Conservation (phyloP, 2,329 filamentous ascomycete genomes). For the Arthroderma sp. region DNA sequence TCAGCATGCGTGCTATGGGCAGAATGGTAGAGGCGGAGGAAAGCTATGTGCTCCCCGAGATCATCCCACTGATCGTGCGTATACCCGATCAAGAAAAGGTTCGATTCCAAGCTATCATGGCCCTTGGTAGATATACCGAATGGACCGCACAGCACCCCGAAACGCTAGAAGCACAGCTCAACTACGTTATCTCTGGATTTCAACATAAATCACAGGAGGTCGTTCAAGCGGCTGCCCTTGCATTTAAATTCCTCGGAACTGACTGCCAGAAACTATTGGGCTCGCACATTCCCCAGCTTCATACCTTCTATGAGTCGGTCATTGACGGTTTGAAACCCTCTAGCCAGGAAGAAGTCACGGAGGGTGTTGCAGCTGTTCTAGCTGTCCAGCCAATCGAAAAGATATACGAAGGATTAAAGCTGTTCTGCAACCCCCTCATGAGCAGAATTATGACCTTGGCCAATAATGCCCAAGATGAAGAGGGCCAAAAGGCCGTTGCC, state of each 20-base stretch:
- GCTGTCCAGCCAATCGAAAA: slow-evolving; percentile 71
- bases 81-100: slow-evolving; percentile 95
- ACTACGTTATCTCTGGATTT: slow-evolving; percentile 91
- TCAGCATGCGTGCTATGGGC: slow-evolving; percentile 90
- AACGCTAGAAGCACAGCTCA: slow-evolving; percentile 81
- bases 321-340: slow-evolving; percentile 71
- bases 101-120: slow-evolving; percentile 98
- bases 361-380: slow-evolving; percentile 86
- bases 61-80: slow-evolving; percentile 86
- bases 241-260: slow-evolving; percentile 93
- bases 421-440: slow-evolving; percentile 87
- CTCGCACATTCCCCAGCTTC: slow-evolving; percentile 70
- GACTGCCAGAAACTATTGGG: slow-evolving; percentile 84
- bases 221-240: slow-evolving; percentile 76
- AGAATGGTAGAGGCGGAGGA: slow-evolving; percentile 91
- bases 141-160: slow-evolving; percentile 94
- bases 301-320: slow-evolving; percentile 83
- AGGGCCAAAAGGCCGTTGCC: slow-evolving; percentile 73
- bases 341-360: slow-evolving; percentile 92
- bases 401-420: slow-evolving; percentile 72
- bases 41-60: slow-evolving; percentile 70
- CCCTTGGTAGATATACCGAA: slow-evolving; percentile 88
- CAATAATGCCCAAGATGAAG: slow-evolving; percentile 69
- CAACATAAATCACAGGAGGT: slow-evolving; percentile 81
- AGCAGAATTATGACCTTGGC: slow-evolving; percentile 75